Evolutionary conservation across 306 rosid genomes (phyloP), one percentile per base, ranked within the genome.

Genomic region (Glycine latifolia): DNA sequence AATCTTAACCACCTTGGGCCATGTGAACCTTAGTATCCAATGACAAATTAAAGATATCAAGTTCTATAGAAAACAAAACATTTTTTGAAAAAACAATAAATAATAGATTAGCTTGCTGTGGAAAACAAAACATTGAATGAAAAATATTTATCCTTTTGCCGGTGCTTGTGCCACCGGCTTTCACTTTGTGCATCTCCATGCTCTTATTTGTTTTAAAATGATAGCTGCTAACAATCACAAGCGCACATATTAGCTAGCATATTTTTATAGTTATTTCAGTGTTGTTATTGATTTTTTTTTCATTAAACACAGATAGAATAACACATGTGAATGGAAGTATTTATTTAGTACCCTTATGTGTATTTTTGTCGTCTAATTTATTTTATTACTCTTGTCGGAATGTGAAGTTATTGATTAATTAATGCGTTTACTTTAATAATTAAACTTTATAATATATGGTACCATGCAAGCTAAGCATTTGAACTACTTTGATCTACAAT

Each of bases 111-210:
- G 12, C 49, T 72, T 31, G 35, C 81, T 20, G 4, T 41, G 47
- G 1, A 41, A 11, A 55, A 43, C 49, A 56, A 70, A 26, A 49
- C 2, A 2, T n/a, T 63, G 16, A 63, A 31, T 10, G 7, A 11
- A 46, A 69, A 12, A 26, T 2, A 33, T 35, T 16, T 4, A n/a
- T 59, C 15, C 50, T 71, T 50, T 58, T 6, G 0, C 9, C 35
- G 33, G 14, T 20, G 72, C 58, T 53, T 63, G 72, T 80, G 84
- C 55, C 79, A 50, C 75, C 59, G 58, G 37, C 67, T 8, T 73
- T 31, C 56, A 33, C 39, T 82, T 75, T 46, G 53, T 43, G 16
- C 10, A 63, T 49, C 47, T 76, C 60, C 48, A 43, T 1, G 37
- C 26, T 10, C 39, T 10, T 26, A 26, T 26, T 26, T 26, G 31